Evolutionary conservation across 805 yeast genomes (phyloP), one percentile per base, ranked within the genome.

Genomic region (Jamesozyma piceae): DNA sequence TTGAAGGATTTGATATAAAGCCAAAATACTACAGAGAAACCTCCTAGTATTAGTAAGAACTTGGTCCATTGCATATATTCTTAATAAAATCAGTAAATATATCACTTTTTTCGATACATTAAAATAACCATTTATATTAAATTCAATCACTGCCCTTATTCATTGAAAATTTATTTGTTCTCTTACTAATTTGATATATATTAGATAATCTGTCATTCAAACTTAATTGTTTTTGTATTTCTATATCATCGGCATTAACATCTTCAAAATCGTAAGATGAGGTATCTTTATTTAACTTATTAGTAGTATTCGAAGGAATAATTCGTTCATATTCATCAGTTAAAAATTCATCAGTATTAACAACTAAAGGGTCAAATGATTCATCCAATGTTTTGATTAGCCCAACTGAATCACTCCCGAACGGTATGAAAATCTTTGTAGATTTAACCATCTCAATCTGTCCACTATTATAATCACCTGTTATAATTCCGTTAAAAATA

Each of bases 371-470:
- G n/a, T 64, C 58, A 17, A 67, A 60, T 0, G 41, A 35, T 4
- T 64, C 72, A 41, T 62, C 55, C 18, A 71, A 39, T 0, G 69
- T 59, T 29, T 61, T 51, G 22, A 80, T 77, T 49, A 76, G 72
- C 18, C 66, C 66, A 66, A 71, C 64, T 3, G 78, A 60, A 47
- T 80, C 87, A 63, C 71, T 64, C 0, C 74, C 77, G 5, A 45
- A 43, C 0, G 81, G 80, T 2, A 78, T 65, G 18, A 58, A 47
- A 26, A 67, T 51, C 24, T 60, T 55, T 5, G 53, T 42, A 9
- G 52, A 44, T 13, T 44, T 35, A 3, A 44, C 48, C 40, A 53
- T 43, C 14, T 55, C 54, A 5, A 47, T 34, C 2, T 32, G 36
- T 14, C 40, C 32, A 4, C 37, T 37, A 2, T 40, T 35, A 22